Base-by-base conservation (phyloP, 305 asterid genomes). In the Solanum hybrid region DNA sequence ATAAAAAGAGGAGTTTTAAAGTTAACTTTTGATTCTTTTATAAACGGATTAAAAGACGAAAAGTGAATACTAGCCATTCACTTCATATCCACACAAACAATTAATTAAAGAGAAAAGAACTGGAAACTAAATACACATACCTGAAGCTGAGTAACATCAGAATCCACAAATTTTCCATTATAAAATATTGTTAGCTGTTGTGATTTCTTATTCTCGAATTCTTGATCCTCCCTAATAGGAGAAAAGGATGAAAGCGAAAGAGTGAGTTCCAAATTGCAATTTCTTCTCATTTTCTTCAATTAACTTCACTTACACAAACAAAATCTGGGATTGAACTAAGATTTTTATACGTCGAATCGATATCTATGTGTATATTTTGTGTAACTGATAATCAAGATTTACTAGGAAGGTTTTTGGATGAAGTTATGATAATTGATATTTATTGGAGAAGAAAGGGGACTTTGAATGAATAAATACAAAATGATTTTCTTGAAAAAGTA, bases 61-160 rank as follows among this genome's bases (percentile, higher is more conserved):
- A 8, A 8, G 27, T 22, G 12, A 65, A 20, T 22, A 65, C 13
- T 65, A 70, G 32, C 33, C 78, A 72, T 72, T 12, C 20, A 24
- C 15, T 24, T 24, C 76, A 61, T 22, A 61, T 78, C 11, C 14
- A 1, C 14, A 6, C 20, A 26, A 22, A 11, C 8, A 5, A 34
- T 33, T 33, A 5, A 34, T 33, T 78, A 12, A 36, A 24, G 39
- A 10, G 6, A 68, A 5, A 5, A 34, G 65, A 9, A 5, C 9
- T 65, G 39, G 32, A 33, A 10, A 24, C 27, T 70, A 24, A 70
- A 61, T 6, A 77, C 2, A 88, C 29, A 11, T 79, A 94, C 95
- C 96, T 95, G 96, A 85, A 93, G 89, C 78, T 95, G 95, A 0
- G 98, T 94, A 24, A 92, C 96, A 37, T 95, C 94, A 88, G 92